These are phyloP conservation scores for Botrytis pseudocinerea DNA, from an alignment of 2,329 filamentous ascomycete species.

Conservation along the genomic window DNA sequence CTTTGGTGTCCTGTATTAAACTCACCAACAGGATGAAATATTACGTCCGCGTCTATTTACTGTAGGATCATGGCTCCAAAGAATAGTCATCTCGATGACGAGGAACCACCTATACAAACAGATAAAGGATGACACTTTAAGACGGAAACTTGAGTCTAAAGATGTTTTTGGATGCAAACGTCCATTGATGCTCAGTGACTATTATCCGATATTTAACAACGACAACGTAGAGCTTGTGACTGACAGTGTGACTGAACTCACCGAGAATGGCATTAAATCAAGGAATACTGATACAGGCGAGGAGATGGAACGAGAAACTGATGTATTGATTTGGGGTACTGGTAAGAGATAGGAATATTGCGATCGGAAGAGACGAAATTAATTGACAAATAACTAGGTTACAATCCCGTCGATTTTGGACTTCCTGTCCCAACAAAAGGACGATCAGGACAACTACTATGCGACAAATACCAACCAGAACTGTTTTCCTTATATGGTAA, in stretches of 20 bases:
- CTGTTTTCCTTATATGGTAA: slow-evolving; percentile 14
- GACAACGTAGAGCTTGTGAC: slow-evolving; percentile 11
- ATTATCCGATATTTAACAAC: slow-evolving; percentile 7
- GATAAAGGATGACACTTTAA: slow-evolving; percentile 1
- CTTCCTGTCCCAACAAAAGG: slow-evolving; percentile 6
- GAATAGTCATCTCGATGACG: neutral
- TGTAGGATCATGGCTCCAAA: slow-evolving; percentile 1
- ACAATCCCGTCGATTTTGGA: slow-evolving; percentile 17
- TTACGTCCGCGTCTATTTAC: neutral
- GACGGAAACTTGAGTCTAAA: slow-evolving; percentile 4
- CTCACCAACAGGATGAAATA: neutral
- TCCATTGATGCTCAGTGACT: slow-evolving; percentile 7
- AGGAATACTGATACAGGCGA: neutral
- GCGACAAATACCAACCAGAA: slow-evolving; percentile 18
- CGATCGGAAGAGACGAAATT: neutral
- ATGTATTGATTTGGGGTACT: slow-evolving; percentile 16
- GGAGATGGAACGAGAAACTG: neutral
- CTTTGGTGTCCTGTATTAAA: neutral
- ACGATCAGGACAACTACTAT: slow-evolving; percentile 12
- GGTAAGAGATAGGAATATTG: slow-evolving; percentile 1
- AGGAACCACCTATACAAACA: slow-evolving; percentile 9
- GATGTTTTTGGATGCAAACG: slow-evolving; percentile 17
- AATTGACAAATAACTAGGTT: neutral
- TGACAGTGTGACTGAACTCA: neutral
- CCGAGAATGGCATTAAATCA: neutral